These are phyloP conservation scores for Omphalotus guepiniiformis DNA, from an alignment of 768 basidiomycete genomes.

Conservation along the genomic window DNA sequence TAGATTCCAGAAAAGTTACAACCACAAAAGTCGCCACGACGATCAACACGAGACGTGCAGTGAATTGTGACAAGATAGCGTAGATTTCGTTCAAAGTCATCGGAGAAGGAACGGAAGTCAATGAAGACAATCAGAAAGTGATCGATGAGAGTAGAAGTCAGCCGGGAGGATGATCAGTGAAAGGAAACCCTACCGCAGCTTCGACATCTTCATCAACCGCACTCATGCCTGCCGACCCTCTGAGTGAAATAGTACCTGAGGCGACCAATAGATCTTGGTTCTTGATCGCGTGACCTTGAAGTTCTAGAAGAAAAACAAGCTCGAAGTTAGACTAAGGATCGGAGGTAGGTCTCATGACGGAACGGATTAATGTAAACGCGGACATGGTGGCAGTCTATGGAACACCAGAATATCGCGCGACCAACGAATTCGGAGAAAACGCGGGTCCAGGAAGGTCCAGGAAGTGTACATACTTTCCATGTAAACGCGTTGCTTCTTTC, in stretches of 20 bases:
- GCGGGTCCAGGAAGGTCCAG: neutral
- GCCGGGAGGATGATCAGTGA: conserved; percentile 12
- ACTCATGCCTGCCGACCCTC: conserved; percentile 75
- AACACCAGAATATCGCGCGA: conserved; percentile 12
- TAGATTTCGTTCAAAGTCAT: neutral
- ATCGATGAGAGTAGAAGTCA: conserved; percentile 12
- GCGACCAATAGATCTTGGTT: conserved; percentile 93
- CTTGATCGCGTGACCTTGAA: conserved; percentile 97
- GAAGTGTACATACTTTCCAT: conserved; percentile 81
- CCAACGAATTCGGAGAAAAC: conserved; percentile 10
- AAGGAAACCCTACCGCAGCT: conserved; percentile 61
- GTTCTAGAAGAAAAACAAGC: conserved; percentile 43
- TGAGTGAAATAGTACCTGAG: conserved; percentile 79
- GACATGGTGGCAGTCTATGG: conserved; percentile 6
- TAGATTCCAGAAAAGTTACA: neutral
- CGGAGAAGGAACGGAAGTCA: conserved; percentile 5
- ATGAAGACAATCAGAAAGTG: conserved; percentile 5
- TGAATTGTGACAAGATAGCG: neutral
- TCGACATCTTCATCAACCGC: conserved; percentile 89
- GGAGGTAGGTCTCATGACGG: conserved; percentile 18
- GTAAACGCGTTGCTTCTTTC: conserved; percentile 97
- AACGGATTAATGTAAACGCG: conserved; percentile 10
- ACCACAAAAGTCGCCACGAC: neutral
- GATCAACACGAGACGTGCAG: conserved; percentile 1
- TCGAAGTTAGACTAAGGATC: conserved; percentile 14